phyloP scores from a whole-genome alignment of 495 filamentous ascomycete genomes.

The Podospora anserina region DNA sequence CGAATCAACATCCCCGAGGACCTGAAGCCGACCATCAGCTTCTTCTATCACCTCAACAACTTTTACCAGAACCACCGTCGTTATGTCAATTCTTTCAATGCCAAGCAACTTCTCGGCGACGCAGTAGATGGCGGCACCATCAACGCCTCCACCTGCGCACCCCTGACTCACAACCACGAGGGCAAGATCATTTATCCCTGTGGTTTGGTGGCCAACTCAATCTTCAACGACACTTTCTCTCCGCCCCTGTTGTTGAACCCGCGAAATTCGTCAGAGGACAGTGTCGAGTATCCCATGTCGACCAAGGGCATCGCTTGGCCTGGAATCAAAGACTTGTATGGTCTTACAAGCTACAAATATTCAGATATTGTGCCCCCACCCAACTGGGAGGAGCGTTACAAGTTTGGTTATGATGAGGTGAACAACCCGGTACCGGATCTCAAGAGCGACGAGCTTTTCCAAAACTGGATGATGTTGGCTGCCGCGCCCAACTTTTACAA shows the following conservation, averaged over 20 bases:
- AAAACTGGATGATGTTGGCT: slow-evolving; percentile 98
- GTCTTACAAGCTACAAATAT: slow-evolving; percentile 58
- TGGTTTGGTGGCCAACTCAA: slow-evolving; percentile 90
- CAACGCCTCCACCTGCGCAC: slow-evolving; percentile 66
- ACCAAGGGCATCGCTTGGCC: slow-evolving; percentile 81
- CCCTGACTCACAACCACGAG: slow-evolving; percentile 56
- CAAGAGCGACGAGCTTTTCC: slow-evolving; percentile 72
- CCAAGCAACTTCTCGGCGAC: slow-evolving; percentile 75
- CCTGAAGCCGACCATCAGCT: slow-evolving; percentile 72
- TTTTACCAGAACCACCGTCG: slow-evolving; percentile 99
- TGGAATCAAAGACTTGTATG: slow-evolving; percentile 76
- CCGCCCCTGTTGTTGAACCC: slow-evolving; percentile 55
- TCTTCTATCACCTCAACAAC: slow-evolving; percentile 95
- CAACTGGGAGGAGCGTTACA: slow-evolving; percentile 72
- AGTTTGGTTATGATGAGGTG: slow-evolving; percentile 56
- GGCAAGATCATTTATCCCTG: slow-evolving; percentile 87
- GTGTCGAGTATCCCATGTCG: slow-evolving; percentile 62
- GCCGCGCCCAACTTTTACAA: slow-evolving; percentile 96
- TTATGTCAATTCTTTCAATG: slow-evolving; percentile 86
- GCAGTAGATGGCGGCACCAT: slow-evolving; percentile 60
- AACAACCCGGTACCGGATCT: slow-evolving; percentile 64
- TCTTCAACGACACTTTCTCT: slow-evolving; percentile 92
- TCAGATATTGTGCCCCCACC: slow-evolving; percentile 70
- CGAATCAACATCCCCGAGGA: slow-evolving; percentile 73
- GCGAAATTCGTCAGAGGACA: slow-evolving; percentile 18